Evolutionary conservation across 2,329 filamentous ascomycete genomes (phyloP), one percentile per base, ranked within the genome.

Genomic region (Cladophialophora psammophila): DNA sequence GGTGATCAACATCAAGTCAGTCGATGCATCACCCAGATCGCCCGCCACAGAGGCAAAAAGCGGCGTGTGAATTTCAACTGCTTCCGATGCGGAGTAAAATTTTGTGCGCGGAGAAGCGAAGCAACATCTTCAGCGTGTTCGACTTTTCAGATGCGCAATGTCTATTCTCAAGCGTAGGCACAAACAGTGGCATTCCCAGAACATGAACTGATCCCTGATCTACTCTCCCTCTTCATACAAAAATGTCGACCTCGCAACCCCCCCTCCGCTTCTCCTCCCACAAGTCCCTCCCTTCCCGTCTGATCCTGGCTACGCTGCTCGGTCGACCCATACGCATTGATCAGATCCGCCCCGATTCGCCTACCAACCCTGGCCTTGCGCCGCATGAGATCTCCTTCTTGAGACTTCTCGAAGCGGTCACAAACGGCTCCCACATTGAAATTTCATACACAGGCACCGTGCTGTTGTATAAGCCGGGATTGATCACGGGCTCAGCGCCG

Each of bases 361-460:
- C 91, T 55, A 94, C 92, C 48, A 90, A 91, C 74, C 94, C 95
- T 0, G 95, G 95, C 75, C 91, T 99, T 63, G 90, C 92, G 62
- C 90, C 93, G 57, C 91, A 97, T 82, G 95, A 99, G 81, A 90
- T 98, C 75, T 98, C 95, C 55, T 94, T 99, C 79, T 87, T 99
- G 36, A 94, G 95, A 65, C 91, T 99, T 18, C 89, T 99, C 76
- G 95, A 98, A 79, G 87, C 92, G 72, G 86, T 99, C 74, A 99
- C 95, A 76, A 99, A 99, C 84, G 95, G 95, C 80, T 92, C 91
- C 65, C 89, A 91, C 64, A 93, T 98, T 81, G 94, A 97, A 76
- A 97, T 99, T 73, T 97, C 93, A 10, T 95, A 96, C 81, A 97
- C 93, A 1, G 95, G 95, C 76, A 98, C 95, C 0, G 94, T 93